Evolutionary conservation across 495 filamentous ascomycete species (phyloP), one percentile per base, ranked within the genome.

Genomic region (Staphylotrichum tortipilum): DNA sequence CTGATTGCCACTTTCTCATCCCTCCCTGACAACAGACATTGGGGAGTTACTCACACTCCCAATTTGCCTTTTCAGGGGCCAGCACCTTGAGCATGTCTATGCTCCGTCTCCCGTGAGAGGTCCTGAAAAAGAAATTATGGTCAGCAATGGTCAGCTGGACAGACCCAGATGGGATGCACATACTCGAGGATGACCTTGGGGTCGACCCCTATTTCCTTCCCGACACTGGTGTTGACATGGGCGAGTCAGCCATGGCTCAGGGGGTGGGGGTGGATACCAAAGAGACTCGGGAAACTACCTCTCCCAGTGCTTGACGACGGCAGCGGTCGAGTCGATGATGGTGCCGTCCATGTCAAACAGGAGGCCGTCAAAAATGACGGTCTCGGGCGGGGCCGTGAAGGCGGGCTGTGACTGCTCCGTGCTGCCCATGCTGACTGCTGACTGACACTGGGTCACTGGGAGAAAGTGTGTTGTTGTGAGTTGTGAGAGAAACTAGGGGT

Each of bases 311-410:
- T 95, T 94, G 47, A 88, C 79, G 31, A 98, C 89, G 11, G 92
- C 92, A 33, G 72, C 65, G 1, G 86, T 89, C 7, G 83, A 86
- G 55, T 89, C 84, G 52, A 89, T 83, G 52, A 89, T 88, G 38
- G 85, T 88, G 23, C 84, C 89, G 59, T 94, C 89, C 78, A 95
- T 90, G 68, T 96, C 91, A 56, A 95, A 95, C 4, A 96, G 77
- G 24, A 95, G 66, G 8, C 84, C 90, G 58, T 83, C 76, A 58
- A 92, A 94, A 14, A 74, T 69, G 55, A 80, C 75, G 19, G 66
- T 64, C 55, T 81, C 73, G 24, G 82, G 61, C 14, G 78, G 76
- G 18, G 78, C 78, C 33, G 80, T 77, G 63, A 82, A 89, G 23
- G 33, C 31, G 28, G 44, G 19, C 11, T 28, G 22, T 17, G 29